Base-by-base conservation (phyloP, 2,329 filamentous ascomycete genomes). In the Sordariomycetes sp. region DNA sequence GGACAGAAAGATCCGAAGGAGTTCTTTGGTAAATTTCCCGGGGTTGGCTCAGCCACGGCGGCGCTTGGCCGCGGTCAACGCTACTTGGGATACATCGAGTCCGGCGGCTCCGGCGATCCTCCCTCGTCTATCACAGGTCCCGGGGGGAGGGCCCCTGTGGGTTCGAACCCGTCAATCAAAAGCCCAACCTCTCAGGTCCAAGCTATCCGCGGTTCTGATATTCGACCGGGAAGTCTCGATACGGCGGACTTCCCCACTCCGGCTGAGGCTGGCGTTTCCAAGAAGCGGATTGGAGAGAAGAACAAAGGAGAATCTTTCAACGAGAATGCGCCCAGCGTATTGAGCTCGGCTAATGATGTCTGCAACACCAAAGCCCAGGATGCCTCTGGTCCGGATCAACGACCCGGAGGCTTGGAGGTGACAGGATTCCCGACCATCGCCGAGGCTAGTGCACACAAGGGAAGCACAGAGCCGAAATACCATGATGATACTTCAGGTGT, bases 11-110 rank as follows among this genome's bases (percentile, higher is more conserved):
- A 46, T 16, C 32, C 28, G 0, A 53, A 43, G 18, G 43, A 65
- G 50, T 65, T 65, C 56, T 62, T 57, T 20, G 50, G 46, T 2
- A n/a, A n/a, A 20, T 50, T 22, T 14, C 46, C 22, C 3, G 40
- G 6, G 6, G 16, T n/a, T 50, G 46, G 12, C n/a, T 6, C 18
- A 22, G 16, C 43, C 46, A 12, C 4, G 12, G 20, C 46, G 22
- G 20, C 20, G 11, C 5, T 50, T 24, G 46, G 46, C 2, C 11
- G 3, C 46, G 12, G 12, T 20, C n/a, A 12, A 24, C 5, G 20
- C 20, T 14, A 22, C 8, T 50, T 50, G 46, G 46, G 46, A n/a
- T 22, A 50, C 46, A 50, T 50, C 11, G 14, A 46, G 40, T 8
- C 16, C 8, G n/a, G 22, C 14, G 22, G 2, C n/a, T 22, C 22